Evolutionary conservation across 176 grass and related monocot species (phyloP), one percentile per base, ranked within the genome.

Genomic region (Bothriochloa decipiens): DNA sequence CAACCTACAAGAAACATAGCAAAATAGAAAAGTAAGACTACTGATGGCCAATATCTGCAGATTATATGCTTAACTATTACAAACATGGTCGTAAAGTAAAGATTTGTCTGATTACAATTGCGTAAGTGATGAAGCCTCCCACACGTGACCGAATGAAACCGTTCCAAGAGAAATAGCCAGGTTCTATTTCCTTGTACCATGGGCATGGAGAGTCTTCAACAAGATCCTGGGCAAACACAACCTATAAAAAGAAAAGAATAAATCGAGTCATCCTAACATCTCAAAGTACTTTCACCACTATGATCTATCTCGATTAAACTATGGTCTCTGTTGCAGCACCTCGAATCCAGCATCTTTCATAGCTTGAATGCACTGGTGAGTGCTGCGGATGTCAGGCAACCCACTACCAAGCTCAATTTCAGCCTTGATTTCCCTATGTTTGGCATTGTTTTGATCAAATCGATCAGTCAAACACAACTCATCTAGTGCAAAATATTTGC

Each of bases 271-370:
- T 69, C 20, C 1, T 17, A 1, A 15, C 8, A 70, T 4, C 17
- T 8, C 8, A 68, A 37, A 17, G 66, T 40, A 40, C 67, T 22
- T 40, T 4, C 8, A 41, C 17, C 4, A 39, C 2, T n/a, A n/a
- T n/a, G 17, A 39, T 68, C 6, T 20, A 7, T 20, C 65, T 69
- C 66, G 0, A 5, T n/a, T 8, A 40, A 40, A 10, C 18, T 20
- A n/a, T 12, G 9, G 67, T n/a, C n/a, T 20, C 8, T 12, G 67
- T 33, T 52, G 53, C 13, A 7, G 3, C 80, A 91, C 89, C 89
- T 91, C 77, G 9, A 91, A 91, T 33, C 85, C 89, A 49, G 85
- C 81, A 66, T 81, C 76, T 50, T 87, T 91, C 62, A 87, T 64
- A 33, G 89, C 89, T 15, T 87, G 85, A 36, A 91, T 35, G 37